Evolutionary conservation across 2,329 filamentous ascomycete genomes (phyloP).

Genomic region (Ophiostoma triangulosporum): DNA sequence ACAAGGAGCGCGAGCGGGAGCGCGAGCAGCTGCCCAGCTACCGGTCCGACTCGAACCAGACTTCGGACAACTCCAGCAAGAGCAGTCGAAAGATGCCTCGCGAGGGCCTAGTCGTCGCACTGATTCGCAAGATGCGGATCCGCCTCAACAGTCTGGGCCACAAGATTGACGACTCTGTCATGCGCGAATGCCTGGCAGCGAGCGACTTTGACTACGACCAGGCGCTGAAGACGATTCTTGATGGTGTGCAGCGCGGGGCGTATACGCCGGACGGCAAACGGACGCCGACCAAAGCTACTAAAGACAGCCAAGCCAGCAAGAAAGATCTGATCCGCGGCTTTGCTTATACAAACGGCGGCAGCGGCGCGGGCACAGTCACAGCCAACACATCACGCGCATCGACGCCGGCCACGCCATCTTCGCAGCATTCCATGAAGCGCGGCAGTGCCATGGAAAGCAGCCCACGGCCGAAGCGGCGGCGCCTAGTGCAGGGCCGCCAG

Average conservation of each 20-base stretch:
- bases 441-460: constrained; percentile 5
- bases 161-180: background rate
- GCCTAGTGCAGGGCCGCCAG: constrained; percentile 18
- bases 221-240: constrained; percentile 8
- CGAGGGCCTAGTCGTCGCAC: constrained; percentile 6
- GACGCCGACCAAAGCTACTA: no score
- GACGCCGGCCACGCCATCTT: constrained; percentile 7
- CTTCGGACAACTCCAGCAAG: background rate
- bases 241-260: background rate
- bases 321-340: background rate
- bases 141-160: background rate
- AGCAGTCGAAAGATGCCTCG: background rate
- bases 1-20: background rate
- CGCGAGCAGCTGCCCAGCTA: background rate
- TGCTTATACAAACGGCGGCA: background rate
- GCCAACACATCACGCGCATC: constrained; percentile 6
- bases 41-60: background rate
- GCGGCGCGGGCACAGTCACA: background rate
- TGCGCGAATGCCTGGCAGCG: constrained; percentile 7
- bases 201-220: constrained; percentile 10
- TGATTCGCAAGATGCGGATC: constrained; percentile 9
- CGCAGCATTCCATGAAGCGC: constrained; percentile 9
- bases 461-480: constrained; percentile 16
- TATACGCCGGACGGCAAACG: no score
- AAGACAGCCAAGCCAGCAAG: background rate